Conservation (phyloP, 2,329 filamentous ascomycete genomes). For the Ophiostoma perfectum region DNA sequence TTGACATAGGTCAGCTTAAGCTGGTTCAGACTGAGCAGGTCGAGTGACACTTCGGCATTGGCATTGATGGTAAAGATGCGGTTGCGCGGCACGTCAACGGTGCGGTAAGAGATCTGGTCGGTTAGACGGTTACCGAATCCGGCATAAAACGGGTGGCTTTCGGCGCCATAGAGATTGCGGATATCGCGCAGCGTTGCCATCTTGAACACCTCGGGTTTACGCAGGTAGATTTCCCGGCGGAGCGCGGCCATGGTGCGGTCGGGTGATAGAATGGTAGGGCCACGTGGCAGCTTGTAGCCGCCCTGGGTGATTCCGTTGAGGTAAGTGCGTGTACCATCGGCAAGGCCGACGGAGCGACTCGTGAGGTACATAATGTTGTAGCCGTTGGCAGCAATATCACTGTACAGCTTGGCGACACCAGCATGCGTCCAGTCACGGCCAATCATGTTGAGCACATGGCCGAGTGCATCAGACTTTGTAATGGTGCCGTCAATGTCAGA, state of each 20-base stretch:
- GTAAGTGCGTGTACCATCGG: conserved; percentile 84
- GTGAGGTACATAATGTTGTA: conserved; percentile 99
- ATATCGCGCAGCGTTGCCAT: conserved; percentile 98
- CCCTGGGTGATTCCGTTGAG: conserved; percentile 86
- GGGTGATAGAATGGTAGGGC: conserved; percentile 90
- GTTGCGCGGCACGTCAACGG: conserved; percentile 88
- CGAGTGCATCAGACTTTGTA: conserved; percentile 91
- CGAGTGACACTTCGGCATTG: conserved; percentile 89
- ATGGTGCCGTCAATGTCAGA: conserved; percentile 99
- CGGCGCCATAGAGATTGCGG: conserved; percentile 72
- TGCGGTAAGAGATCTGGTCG: conserved; percentile 91
- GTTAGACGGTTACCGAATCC: conserved; percentile 96
- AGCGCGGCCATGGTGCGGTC: conserved; percentile 92
- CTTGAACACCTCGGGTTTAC: conserved; percentile 98
- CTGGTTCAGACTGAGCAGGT: conserved; percentile 84
- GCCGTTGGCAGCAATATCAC: conserved; percentile 88
- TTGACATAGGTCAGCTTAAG: conserved; percentile 95
- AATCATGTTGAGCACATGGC: conserved; percentile 93
- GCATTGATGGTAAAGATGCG: conserved; percentile 97
- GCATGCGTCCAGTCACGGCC: conserved; percentile 97
- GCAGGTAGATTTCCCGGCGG: conserved; percentile 84
- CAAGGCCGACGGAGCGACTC: conserved; percentile 85
- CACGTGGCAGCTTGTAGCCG: conserved; percentile 75
- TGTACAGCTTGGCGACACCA: conserved; percentile 94
- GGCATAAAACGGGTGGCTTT: conserved; percentile 84